Evolutionary conservation across 2,329 filamentous ascomycete genomes (phyloP), one percentile per base, ranked within the genome.

Genomic region (Hypoxylon sp.): DNA sequence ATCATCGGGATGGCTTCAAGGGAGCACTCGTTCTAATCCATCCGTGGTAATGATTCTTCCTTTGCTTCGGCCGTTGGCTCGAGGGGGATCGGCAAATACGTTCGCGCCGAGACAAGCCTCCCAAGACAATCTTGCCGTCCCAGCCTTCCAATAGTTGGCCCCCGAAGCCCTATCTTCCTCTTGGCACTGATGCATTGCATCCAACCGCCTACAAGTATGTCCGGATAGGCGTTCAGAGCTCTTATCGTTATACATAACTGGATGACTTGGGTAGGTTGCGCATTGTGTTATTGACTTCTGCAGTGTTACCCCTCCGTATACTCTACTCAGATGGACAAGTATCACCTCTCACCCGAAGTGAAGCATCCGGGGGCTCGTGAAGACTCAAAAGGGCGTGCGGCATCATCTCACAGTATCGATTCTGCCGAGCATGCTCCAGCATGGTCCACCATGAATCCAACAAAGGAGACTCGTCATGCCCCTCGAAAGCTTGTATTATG

Each of bases 401-500:
- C 58, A 11, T 62, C 59, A 50, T 62, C 70, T 29, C 64, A 63
- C 31, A 69, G 69, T 31, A 63, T 59, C 15, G 46, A 29, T n/a
- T 35, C 59, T 17, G 24, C 46, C 19, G 27, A 57, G 21, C 61
- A 64, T 52, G 50, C 58, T 17, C 27, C 66, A 17, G 11, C 67
- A 6, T 55, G 50, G 24, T 19, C 67, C 7, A 52, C 46, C n/a
- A 74, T 75, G 73, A 71, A 70, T 50, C 61, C 67, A 8, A 50
- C 62, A 48, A 62, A 53, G 29, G 74, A 73, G 15, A 46, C 53
- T 29, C 60, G 65, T 6, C 70, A 61, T 21, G 10, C 65, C 6
- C 75, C 75, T 39, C 75, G 77, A 19, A 89, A 89, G 73, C 82
- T 89, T 13, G 82, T 90, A 8, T 79, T 90, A 0, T 90, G 88